Conservation (phyloP, 208 protist species). For the Acanthamoeba healyi region DNA sequence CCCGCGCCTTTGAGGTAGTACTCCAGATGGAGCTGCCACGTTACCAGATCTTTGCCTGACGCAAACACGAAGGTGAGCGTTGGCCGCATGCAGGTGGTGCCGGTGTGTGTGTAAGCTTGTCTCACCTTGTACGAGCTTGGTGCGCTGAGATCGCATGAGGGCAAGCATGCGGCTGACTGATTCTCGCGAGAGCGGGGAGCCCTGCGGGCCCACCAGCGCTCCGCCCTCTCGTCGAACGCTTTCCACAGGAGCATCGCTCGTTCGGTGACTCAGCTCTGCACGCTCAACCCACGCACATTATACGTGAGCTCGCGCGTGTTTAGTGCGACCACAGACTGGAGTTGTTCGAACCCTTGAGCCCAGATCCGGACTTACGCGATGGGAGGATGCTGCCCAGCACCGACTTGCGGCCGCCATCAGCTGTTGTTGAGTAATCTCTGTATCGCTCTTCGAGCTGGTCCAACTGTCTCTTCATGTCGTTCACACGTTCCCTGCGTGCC, state of each 20-base stretch:
- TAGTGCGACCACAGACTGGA: too few relatives aligned
- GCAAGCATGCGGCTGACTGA: not conserved
- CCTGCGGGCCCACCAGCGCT: not conserved
- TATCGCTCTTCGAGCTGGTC: not conserved
- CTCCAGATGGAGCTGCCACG: not conserved
- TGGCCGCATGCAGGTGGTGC: not conserved
- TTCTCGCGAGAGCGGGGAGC: not conserved
- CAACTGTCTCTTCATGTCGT: not conserved
- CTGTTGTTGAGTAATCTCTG: not conserved
- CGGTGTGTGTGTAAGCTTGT: not conserved
- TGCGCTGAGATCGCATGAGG: not conserved
- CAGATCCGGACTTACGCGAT: not conserved
- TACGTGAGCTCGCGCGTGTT: too few relatives aligned
- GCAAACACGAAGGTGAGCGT: not conserved
- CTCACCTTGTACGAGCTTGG: conserved; percentile 29
- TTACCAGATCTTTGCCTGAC: not conserved
- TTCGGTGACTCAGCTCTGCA: not conserved
- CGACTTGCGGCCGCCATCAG: not conserved
- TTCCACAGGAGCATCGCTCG: not conserved
- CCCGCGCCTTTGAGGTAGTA: conserved; percentile 1
- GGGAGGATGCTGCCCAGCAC: not conserved
- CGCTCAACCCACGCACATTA: too few relatives aligned
- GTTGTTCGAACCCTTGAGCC: not conserved
- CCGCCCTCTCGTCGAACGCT: conserved; percentile 9
- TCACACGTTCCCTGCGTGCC: not conserved